Evolutionary conservation across 2,329 filamentous ascomycete species (phyloP), one percentile per base, ranked within the genome.

Genomic region (Furcasterigmium sp.): DNA sequence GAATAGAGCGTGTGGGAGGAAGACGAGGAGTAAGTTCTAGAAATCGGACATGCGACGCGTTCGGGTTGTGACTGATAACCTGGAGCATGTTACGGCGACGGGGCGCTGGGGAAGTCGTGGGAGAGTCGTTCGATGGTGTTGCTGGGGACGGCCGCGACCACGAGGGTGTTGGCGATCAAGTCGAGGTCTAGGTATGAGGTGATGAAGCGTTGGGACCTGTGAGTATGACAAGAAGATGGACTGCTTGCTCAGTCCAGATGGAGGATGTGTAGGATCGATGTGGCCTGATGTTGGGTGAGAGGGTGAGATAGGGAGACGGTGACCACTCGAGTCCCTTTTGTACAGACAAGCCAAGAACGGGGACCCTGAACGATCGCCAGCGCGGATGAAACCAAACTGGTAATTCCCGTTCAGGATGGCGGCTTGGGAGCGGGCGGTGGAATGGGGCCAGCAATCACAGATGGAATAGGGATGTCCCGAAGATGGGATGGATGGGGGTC

Each of bases 31-130:
- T 37, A 19, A 37, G 21, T 18, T 45, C 46, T 25, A 41, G 51
- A 53, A 54, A 51, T 39, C 52, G 51, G 39, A 51, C 42, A 45
- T 42, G 41, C 39, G 39, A 35, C 39, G 39, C 39, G 39, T 41
- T 35, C 29, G 39, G 37, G 45, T 40, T 37, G 44, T 47, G 36
- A 23, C 50, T 39, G 43, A 48, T 43, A 43, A 46, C 44, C 40
- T 39, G 41, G 49, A 48, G 49, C 49, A 51, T 51, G 45, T 44
- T 51, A 51, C 47, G 47, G 47, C 49, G 41, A 43, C 45, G 39
- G 41, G 19, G 15, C 10, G 20, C 32, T 17, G 37, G 39, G 45
- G 42, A 28, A 26, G 28, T 20, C 4, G 32, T 10, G n/a, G n/a
- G 32, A 15, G 32, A 17, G n/a, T 15, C 11, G 32, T 15, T 15